Base-by-base conservation (phyloP, 257 asterid genomes). In the Salvia hispanica region DNA sequence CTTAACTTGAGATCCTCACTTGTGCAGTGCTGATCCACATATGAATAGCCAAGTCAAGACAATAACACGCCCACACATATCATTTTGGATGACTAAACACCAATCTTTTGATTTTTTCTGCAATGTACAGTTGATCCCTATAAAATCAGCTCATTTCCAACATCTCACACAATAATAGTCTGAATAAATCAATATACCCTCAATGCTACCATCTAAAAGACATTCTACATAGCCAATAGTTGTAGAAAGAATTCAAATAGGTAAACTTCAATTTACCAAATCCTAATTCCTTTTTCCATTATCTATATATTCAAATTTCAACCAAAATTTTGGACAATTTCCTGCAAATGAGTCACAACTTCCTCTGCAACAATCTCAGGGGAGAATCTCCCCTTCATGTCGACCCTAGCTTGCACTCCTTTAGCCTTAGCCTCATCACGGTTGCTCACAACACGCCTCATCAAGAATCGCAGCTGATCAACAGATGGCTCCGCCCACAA, bases 401-500 rank as follows among this genome's bases (percentile, higher is more conserved):
- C 96, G 46, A 71, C 66, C 75, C 96, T 86, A 5, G 96, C 96
- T 74, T 53, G 71, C 68, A 48, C 64, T 44, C 96, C 98, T 85
- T 78, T 89, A 5, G 70, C 72, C 45, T 64, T 78, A 51, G 86
- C 95, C 66, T 89, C 92, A 66, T 28, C 81, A 0, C 59, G 78
- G 66, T 89, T 70, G 62, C 74, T 55, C 78, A 78, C 16, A 4
- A 85, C 81, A 34, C 14, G 82, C 55, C 95, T 80, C 96, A 89
- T 81, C 75, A 89, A 64, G 62, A 69, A 13, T 58, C 69, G 90
- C 70, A 92, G 81, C 84, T 78, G 63, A 53, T 79, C 78, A 59
- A 60, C 84, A n/a, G 87, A 83, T 25, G 96, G 98, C 78, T 92
- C 96, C 0, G 92, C 96, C 96, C 96, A 87, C 36, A 87, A 34